Conservation (phyloP, 2,329 filamentous ascomycete species). For the Leptographium flavum region DNA sequence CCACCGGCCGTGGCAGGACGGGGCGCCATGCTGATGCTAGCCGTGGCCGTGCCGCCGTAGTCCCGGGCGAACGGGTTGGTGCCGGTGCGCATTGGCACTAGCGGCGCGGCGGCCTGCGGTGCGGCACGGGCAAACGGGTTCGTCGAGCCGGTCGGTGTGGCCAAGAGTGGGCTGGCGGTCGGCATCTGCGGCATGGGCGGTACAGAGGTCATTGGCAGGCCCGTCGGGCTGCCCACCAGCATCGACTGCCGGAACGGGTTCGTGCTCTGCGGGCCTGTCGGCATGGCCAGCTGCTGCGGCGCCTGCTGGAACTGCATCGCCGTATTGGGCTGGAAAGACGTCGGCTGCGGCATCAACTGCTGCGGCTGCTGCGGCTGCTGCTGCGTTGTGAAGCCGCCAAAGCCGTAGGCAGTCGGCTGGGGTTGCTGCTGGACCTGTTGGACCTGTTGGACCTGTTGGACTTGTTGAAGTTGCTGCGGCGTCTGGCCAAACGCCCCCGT, state of each 20-base stretch:
- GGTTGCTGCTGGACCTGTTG: conserved; percentile 24
- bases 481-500: conserved; percentile 17
- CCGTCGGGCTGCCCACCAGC: conserved; percentile 47
- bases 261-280: conserved; percentile 46
- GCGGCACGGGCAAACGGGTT: conserved; percentile 74
- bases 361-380: conserved; percentile 14
- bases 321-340: background rate
- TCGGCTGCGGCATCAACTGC: conserved; percentile 9
- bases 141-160: conserved; percentile 50
- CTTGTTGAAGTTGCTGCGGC: conserved; percentile 15
- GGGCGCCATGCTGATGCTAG: conserved; percentile 28
- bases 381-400: conserved; percentile 66
- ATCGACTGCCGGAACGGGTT: conserved; percentile 94
- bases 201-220: too few species aligned
- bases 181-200: conserved; percentile 18
- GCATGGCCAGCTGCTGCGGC: conserved; percentile 21
- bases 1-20: conserved; percentile 33
- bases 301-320: background rate
- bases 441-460: conserved; percentile 19
- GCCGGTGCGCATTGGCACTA: conserved; percentile 36
- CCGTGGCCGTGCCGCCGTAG: conserved; percentile 22
- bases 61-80: conserved; percentile 46
- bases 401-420: conserved; percentile 54
- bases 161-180: background rate
- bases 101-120: conserved; percentile 20